phyloP scores from a whole-genome alignment of 2,329 filamentous ascomycete species.

The Aspergillus sp. region DNA sequence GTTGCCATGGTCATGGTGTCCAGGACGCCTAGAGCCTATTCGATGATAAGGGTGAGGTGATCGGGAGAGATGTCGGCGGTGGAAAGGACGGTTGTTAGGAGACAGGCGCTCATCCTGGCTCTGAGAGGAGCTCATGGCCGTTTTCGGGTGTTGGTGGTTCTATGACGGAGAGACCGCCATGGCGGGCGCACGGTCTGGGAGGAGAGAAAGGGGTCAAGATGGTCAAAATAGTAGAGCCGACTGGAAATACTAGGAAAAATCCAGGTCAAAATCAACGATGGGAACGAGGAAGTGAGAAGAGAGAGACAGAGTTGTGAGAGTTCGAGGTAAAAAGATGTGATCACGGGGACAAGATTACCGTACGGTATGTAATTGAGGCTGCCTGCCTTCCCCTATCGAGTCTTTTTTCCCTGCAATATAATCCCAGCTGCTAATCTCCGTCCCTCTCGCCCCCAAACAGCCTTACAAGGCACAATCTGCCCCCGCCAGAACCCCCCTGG shows the following conservation, averaged over 20 bases:
- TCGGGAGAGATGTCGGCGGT: conserved; percentile 46
- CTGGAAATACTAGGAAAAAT: conserved; percentile 2
- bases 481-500: conserved; percentile 15
- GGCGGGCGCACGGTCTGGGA: conserved; percentile 7
- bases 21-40: conserved; percentile 47
- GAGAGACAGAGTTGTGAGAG: too few species aligned
- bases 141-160: conserved; percentile 5
- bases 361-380: too few species aligned
- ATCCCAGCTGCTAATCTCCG: conserved; percentile 26
- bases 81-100: conserved; percentile 11
- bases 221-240: not conserved
- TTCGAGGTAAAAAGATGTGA: too few species aligned
- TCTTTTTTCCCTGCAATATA: conserved; percentile 20
- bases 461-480: conserved; percentile 34
- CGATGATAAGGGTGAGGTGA: conserved; percentile 61
- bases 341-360: too few species aligned
- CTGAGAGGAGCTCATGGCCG: conserved; percentile 23
- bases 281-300: too few species aligned
- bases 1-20: conserved; percentile 31
- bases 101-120: conserved; percentile 21
- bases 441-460: conserved; percentile 31
- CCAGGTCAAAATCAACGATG: not conserved
- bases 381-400: too few species aligned
- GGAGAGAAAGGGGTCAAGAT: conserved; percentile 3
- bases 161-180: conserved; percentile 22